Conservation (phyloP, 495 filamentous ascomycete genomes). For the Aspergillus egyptiacus region DNA sequence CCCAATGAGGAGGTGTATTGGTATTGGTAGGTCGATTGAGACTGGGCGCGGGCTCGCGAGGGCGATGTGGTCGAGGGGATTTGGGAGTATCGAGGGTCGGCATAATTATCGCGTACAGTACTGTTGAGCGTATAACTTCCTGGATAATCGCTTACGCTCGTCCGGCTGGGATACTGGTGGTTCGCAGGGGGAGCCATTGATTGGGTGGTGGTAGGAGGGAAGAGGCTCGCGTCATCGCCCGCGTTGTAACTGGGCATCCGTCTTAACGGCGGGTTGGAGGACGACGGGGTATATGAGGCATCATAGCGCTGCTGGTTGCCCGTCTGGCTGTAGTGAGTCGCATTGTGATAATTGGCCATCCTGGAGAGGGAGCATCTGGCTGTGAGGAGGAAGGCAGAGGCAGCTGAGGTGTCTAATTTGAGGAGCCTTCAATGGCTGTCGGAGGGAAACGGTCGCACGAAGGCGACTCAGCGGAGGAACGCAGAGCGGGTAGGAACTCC, state of each 20-base stretch:
- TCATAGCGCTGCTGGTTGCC: conserved; percentile 18
- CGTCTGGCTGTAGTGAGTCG: conserved; percentile 40
- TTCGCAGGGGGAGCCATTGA: conserved; percentile 27
- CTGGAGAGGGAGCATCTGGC: conserved; percentile 3
- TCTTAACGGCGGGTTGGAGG: conserved; percentile 41
- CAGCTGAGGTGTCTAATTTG: background rate
- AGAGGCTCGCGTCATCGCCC: conserved; percentile 63
- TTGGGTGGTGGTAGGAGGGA: conserved; percentile 33
- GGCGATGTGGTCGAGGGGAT: conserved; percentile 29
- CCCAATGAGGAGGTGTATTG: conserved; percentile 44
- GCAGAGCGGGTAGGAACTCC: background rate
- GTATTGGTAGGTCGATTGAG: conserved; percentile 55
- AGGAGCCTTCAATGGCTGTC: background rate
- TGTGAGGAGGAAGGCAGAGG: background rate
- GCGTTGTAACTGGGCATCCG: conserved; percentile 69
- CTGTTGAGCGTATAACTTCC: conserved; percentile 22
- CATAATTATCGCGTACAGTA: conserved; percentile 34
- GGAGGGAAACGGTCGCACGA: background rate
- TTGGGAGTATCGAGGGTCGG: conserved; percentile 31
- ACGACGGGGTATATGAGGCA: conserved; percentile 26
- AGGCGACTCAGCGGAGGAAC: background rate
- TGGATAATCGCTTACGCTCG: conserved; percentile 14
- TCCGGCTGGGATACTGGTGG: conserved; percentile 20
- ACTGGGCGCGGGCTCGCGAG: conserved; percentile 39
- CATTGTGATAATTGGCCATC: conserved; percentile 49